Evolutionary conservation across 2,329 filamentous ascomycete genomes (phyloP), one percentile per base, ranked within the genome.

Genomic region (Emmonsiellopsis sp.): DNA sequence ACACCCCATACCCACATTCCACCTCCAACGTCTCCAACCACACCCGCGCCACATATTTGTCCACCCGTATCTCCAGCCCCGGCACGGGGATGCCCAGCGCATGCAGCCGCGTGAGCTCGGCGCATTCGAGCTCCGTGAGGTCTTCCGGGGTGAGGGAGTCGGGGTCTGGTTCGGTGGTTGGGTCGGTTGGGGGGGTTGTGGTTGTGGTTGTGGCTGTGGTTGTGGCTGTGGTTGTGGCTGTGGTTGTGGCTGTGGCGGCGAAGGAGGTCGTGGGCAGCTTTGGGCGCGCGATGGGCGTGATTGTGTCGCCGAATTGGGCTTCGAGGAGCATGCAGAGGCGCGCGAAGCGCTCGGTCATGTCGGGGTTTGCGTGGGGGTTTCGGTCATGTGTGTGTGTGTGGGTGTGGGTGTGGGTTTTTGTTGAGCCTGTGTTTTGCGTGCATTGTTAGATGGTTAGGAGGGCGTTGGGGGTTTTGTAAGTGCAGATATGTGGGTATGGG

Each of bases 311-410:
- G 66, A 98, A 98, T 69, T 98, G 93, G 2, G 91, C 88, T 75
- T 98, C 93, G 11, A 98, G 84, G 75, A 98, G 95, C 83, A 95
- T 88, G 72, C 94, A 86, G 16, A 98, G 82, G 35, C 92, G 85
- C 58, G 86, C 82, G 41, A 97, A 83, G 41, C 89, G 86, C 61
- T 95, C 89, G 44, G 85, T 78, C 0, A 90, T 78, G 8, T 80
- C 80, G 42, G 89, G 72, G 44, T 86, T 80, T 10, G 85, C 80
- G 69, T 95, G 89, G 0, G 85, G 86, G 65, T 95, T 93, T 46
- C 69, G 66, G 43, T 71, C 63, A 50, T 73, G 67, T 48, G 70
- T 68, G 56, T 84, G 80, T 16, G 16, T 40, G 46, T 5, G n/a
- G 4, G 16, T 49, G 46, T 6, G 16, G 46, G 46, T 49, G 76